phyloP scores from a whole-genome alignment of 805 yeast genomes.

The Torulaspora microellipsoides region DNA sequence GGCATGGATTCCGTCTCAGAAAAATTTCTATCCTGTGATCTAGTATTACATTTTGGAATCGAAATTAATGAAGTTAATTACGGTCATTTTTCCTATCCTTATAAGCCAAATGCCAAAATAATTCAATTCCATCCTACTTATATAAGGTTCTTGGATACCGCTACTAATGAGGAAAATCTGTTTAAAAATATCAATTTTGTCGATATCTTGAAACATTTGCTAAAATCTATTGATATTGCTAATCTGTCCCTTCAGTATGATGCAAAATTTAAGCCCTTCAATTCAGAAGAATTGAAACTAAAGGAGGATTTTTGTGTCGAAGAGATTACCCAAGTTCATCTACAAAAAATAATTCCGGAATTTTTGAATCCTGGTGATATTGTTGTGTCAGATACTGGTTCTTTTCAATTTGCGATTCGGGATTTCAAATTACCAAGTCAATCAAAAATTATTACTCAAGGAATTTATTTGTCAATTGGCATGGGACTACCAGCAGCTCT shows the following conservation, averaged over 20 bases:
- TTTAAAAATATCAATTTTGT: conserved; percentile 44
- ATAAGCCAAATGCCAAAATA: conserved; percentile 39
- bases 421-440: conserved; percentile 59
- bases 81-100: conserved; percentile 54
- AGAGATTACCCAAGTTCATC: conserved; percentile 42
- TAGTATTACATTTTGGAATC: conserved; percentile 67
- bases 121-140: conserved; percentile 52
- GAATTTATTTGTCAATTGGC: conserved; percentile 82
- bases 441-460: conserved; percentile 54
- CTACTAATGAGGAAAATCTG: conserved; percentile 19
- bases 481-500: conserved; percentile 82
- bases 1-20: conserved; percentile 46
- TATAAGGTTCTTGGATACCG: conserved; percentile 41
- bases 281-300: conserved; percentile 21
- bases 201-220: conserved; percentile 46
- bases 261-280: conserved; percentile 20
- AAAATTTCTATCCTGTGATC: conserved; percentile 54
- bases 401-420: conserved; percentile 72
- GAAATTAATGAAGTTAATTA: conserved; percentile 63
- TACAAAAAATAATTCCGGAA: conserved; percentile 40
- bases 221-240: conserved; percentile 34
- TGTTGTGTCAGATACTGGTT: conserved; percentile 77
- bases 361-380: conserved; percentile 60
- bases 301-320: conserved; percentile 4
- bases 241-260: conserved; percentile 23